Conservation (phyloP, 176 grass and related monocot species). For the Tillandsia fasciculata region DNA sequence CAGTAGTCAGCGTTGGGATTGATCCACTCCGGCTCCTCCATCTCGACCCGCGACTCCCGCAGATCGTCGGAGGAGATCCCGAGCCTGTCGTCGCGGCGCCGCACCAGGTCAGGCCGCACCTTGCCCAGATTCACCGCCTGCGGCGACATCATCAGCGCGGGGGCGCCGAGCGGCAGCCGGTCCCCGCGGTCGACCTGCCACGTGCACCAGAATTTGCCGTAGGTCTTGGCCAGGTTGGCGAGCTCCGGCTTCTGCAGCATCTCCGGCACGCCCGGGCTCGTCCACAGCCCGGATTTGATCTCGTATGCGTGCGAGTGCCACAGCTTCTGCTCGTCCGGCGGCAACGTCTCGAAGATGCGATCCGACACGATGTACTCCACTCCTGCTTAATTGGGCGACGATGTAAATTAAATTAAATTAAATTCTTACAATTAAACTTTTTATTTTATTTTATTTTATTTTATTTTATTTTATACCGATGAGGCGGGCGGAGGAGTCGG, state of each 20-base stretch:
- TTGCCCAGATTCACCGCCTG: slow-evolving; percentile 36
- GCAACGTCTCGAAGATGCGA: slow-evolving; percentile 40
- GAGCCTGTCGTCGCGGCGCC: slow-evolving; percentile 37
- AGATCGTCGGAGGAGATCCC: slow-evolving; percentile 30
- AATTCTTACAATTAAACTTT: not conserved
- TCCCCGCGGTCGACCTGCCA: slow-evolving; percentile 87
- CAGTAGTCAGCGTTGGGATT: slow-evolving; percentile 84
- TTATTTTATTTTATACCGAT: slow-evolving; percentile 37
- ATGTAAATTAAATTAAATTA: not conserved
- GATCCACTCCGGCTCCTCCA: slow-evolving; percentile 64
- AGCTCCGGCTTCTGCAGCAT: slow-evolving; percentile 49
- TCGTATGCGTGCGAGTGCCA: slow-evolving; percentile 95
- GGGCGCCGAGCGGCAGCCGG: slow-evolving; percentile 59
- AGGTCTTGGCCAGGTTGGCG: slow-evolving; percentile 46
- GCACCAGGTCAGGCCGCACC: slow-evolving; percentile 34
- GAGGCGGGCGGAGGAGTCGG: slow-evolving; percentile 48
- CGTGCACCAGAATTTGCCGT: slow-evolving; percentile 88
- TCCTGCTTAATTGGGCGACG: slow-evolving; percentile 7
- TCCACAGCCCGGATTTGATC: slow-evolving; percentile 65
- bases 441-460: no score
- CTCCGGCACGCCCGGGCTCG: slow-evolving; percentile 47
- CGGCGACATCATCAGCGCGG: slow-evolving; percentile 71
- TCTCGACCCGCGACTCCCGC: slow-evolving; percentile 54
- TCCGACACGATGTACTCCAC: slow-evolving; percentile 81
- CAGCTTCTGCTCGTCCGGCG: slow-evolving; percentile 54